These are phyloP conservation scores for Gossypium davidsonii DNA, from an alignment of 441 rosid genomes.

Conservation along the genomic window DNA sequence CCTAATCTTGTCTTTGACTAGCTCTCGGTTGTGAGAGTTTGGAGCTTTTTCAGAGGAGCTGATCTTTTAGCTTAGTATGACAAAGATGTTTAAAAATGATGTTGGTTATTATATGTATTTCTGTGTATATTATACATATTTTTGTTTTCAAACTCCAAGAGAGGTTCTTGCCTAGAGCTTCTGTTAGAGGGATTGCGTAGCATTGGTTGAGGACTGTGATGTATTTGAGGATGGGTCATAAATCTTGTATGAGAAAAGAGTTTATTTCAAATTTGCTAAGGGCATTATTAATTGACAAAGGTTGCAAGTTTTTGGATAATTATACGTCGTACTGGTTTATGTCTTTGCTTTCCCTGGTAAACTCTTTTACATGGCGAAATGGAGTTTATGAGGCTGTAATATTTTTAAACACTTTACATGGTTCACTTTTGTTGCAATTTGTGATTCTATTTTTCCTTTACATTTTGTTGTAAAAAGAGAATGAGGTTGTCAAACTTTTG, in stretches of 20 bases:
- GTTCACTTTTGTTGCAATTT: not conserved
- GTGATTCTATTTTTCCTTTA: not conserved
- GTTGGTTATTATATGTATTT: not conserved
- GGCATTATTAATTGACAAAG: not conserved
- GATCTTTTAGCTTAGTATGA: not conserved
- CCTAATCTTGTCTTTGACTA: not conserved
- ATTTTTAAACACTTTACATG: not conserved
- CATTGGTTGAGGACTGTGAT: not conserved
- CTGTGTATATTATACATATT: not conserved
- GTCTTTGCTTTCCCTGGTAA: not conserved
- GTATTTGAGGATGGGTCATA: not conserved
- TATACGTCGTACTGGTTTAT: not conserved
- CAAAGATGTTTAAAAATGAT: not conserved
- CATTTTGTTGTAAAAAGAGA: not conserved
- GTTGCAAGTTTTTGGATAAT: not conserved
- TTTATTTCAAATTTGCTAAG: not conserved
- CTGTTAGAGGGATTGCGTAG: not conserved
- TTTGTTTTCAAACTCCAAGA: not conserved
- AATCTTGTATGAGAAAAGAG: not conserved
- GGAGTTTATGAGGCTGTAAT: not conserved
- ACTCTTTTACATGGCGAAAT: not conserved
- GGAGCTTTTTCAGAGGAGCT: not conserved
- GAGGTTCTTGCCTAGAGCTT: not conserved
- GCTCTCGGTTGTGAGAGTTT: not conserved
- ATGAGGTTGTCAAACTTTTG: not conserved